Conservation (phyloP, 495 filamentous ascomycete genomes). For the Aspergillus sclerotioniger region DNA sequence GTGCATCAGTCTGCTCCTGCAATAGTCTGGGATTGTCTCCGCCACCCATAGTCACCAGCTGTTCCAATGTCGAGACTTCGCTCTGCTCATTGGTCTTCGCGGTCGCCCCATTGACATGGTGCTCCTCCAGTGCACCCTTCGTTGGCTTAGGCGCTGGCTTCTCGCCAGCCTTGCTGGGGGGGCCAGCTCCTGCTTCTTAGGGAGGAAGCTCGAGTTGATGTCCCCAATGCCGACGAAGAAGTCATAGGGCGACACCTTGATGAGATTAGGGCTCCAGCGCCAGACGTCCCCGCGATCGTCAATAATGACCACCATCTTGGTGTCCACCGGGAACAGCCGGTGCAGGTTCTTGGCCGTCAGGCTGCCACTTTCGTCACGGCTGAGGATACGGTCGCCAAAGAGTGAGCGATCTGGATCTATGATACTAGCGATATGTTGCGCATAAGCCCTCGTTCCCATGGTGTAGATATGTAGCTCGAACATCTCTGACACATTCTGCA, state of each 20-base stretch:
- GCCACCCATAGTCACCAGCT: constrained; percentile 73
- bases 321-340: constrained; percentile 91
- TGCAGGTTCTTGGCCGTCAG: constrained; percentile 86
- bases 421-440: constrained; percentile 84
- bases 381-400: constrained; percentile 92
- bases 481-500: constrained; percentile 72
- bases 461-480: constrained; percentile 99
- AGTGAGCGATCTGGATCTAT: constrained; percentile 87
- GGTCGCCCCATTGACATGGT: constrained; percentile 37
- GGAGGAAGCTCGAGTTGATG: constrained; percentile 97
- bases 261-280: constrained; percentile 88
- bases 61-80: constrained; percentile 63
- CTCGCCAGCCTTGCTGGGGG: constrained; percentile 16
- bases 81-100: constrained; percentile 26
- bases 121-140: constrained; percentile 23
- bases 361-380: constrained; percentile 92
- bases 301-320: constrained; percentile 99
- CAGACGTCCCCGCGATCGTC: constrained; percentile 98
- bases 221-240: constrained; percentile 98
- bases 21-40: constrained; percentile 68
- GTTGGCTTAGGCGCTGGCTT: constrained; percentile 21
- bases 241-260: constrained; percentile 93
- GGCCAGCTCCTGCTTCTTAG: constrained; percentile 75
- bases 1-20: constrained; percentile 73
- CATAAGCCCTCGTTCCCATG: constrained; percentile 96